Evolutionary conservation across 805 yeast genomes (phyloP).

Genomic region (Saccharomycopsis malanga): DNA sequence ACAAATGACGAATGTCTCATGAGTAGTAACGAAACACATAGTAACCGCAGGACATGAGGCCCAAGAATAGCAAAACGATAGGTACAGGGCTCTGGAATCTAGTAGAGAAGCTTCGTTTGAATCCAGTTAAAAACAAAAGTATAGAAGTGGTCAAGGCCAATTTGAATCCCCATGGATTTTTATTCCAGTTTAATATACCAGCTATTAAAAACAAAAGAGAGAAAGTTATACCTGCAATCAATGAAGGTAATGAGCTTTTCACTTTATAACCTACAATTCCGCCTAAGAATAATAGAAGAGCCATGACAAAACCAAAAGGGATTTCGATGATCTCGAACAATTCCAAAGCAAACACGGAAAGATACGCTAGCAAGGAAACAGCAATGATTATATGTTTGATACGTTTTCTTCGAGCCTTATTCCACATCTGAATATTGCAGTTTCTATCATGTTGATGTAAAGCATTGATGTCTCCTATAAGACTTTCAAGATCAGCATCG

Average conservation of each 20-base stretch:
- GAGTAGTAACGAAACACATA: slow-evolving; percentile 4
- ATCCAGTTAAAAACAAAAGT: slow-evolving; percentile 8
- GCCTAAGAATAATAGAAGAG: slow-evolving; percentile 5
- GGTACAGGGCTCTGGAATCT: slow-evolving; percentile 13
- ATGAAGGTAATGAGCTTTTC: slow-evolving; percentile 9
- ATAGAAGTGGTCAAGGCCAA: slow-evolving; percentile 8
- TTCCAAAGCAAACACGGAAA: slow-evolving; percentile 5
- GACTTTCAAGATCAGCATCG: slow-evolving; percentile 7
- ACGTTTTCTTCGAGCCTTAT: background rate
- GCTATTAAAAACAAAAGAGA: slow-evolving; percentile 1
- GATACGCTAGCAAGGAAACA: background rate
- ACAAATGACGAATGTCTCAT: too few relatives aligned
- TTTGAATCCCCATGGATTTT: slow-evolving; percentile 7
- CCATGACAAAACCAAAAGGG: slow-evolving; percentile 18
- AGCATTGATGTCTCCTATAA: slow-evolving; percentile 4
- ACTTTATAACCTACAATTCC: slow-evolving; percentile 9
- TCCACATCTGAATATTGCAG: slow-evolving; percentile 8
- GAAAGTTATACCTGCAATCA: slow-evolving; percentile 8
- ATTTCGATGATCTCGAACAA: slow-evolving; percentile 3
- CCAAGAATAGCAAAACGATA: slow-evolving; percentile 7
- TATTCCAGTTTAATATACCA: background rate
- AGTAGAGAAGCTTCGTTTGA: slow-evolving; percentile 7
- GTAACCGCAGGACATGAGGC: slow-evolving; percentile 8
- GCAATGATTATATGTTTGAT: background rate
- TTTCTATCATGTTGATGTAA: slow-evolving; percentile 10